Percentiles rank a stretch among this genome's conserved stretches.
Conservation (phyloP, 2,329 filamentous ascomycete species). For the Leptosphaerulina australis region DNA sequence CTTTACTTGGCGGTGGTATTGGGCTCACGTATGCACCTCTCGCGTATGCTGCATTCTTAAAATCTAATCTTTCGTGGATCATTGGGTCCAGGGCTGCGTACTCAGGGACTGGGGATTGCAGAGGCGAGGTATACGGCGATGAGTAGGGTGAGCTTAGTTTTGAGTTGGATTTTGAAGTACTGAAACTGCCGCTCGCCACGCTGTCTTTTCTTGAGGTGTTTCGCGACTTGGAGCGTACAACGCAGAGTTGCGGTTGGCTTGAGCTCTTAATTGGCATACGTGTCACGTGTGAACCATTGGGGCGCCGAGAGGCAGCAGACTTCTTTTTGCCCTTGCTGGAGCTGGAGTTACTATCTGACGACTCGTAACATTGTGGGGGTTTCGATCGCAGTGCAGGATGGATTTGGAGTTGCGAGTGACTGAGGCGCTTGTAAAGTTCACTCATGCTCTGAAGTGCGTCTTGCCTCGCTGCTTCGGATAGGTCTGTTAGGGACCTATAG, state of each 20-base stretch:
- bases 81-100: constrained; percentile 36
- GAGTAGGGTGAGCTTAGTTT: constrained; percentile 28
- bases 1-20: not conserved
- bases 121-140: constrained; percentile 34
- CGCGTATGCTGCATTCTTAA: not conserved
- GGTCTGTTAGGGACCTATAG: constrained; percentile 52
- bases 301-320: constrained; percentile 29
- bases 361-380: constrained; percentile 8
- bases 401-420: constrained; percentile 45
- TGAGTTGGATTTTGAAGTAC: constrained; percentile 23
- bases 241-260: constrained; percentile 44
- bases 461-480: constrained; percentile 54
- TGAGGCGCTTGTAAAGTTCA: constrained; percentile 49
- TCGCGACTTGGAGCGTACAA: constrained; percentile 42
- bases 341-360: constrained; percentile 15
- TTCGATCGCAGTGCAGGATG: constrained; percentile 23
- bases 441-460: constrained; percentile 53
- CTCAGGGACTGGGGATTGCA: constrained; percentile 32
- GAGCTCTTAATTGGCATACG: constrained; percentile 42
- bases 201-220: constrained; percentile 30
- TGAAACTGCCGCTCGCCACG: constrained; percentile 28
- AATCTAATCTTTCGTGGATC: constrained; percentile 4
- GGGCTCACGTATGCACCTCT: not conserved
- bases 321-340: constrained; percentile 35
- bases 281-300: constrained; percentile 36